These are phyloP conservation scores for Plasmodium ovale DNA, from an alignment of 169 alveolate species.

Conservation along the genomic window DNA sequence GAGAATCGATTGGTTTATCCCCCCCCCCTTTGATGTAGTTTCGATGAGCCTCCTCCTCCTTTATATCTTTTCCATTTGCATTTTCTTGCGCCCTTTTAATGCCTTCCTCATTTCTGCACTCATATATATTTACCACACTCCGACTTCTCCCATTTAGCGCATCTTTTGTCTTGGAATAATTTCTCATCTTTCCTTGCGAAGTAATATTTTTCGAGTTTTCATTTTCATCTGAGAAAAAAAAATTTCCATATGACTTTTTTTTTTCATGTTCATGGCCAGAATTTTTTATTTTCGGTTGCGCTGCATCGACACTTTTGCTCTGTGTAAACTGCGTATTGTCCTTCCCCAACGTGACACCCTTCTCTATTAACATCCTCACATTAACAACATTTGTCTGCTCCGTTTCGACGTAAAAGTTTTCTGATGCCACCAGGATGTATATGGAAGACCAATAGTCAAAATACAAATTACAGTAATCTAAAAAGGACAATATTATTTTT, in stretches of 20 bases:
- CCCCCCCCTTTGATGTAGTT: no score
- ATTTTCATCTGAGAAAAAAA: constrained; percentile 16
- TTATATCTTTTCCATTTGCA: background rate
- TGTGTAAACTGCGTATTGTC: background rate
- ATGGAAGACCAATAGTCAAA: constrained; percentile 62
- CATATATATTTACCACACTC: constrained; percentile 52
- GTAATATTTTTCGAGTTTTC: background rate
- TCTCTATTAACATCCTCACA: constrained; percentile 8
- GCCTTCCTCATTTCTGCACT: background rate
- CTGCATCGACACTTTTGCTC: background rate
- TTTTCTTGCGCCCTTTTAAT: background rate
- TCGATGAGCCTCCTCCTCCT: background rate
- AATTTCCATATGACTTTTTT: background rate
- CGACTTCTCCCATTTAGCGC: background rate
- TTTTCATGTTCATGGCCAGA: background rate
- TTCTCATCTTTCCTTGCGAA: background rate
- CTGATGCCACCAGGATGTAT: constrained; percentile 64
- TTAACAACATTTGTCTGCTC: background rate
- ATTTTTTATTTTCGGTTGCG: background rate
- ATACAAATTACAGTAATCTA: constrained; percentile 46
- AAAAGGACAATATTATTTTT: constrained; percentile 58
- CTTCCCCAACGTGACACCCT: constrained; percentile 14
- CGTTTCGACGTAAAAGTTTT: constrained; percentile 55
- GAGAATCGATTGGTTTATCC: no score
- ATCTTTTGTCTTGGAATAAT: background rate